Evolutionary conservation across 345 rosid genomes (phyloP), one percentile per base, ranked within the genome.

Genomic region (Crucihimalaya himalaica): DNA sequence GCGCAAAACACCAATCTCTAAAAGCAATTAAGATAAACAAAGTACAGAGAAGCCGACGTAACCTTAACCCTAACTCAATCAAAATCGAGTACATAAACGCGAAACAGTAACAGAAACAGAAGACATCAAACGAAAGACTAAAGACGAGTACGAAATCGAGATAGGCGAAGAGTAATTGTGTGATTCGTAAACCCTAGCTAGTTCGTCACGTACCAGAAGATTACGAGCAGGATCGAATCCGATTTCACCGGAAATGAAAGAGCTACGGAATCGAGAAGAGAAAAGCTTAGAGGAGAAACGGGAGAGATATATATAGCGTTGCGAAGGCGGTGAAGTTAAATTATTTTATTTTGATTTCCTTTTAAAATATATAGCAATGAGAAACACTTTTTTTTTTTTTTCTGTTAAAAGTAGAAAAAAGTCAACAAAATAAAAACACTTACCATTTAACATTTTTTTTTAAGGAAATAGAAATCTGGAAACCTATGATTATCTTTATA

Each of bases 271-370:
- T 53, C 28, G 19, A 40, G 6, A 40, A 63, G 14, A 12, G 16
- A 37, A 52, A 27, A 54, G 37, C 12, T n/a, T 52, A n/a, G 11
- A 27, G 3, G 28, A 4, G 16, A 27, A n/a, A 70, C 3, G 23
- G n/a, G 0, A 14, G 14, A 14, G 14, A 13, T 21, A 35, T 52
- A 23, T 71, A 71, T 71, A 71, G 12, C 5, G 16, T 39, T 34
- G 13, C 6, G 40, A 45, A 58, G 63, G 50, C 72, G 72, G 66
- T 74, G 40, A 72, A 55, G 29, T 48, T 20, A 9, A 10, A 9
- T 32, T 32, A 0, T 16, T 11, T 16, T 16, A 16, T 28, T 10
- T 28, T 2, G 10, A 20, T 12, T 5, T 18, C 13, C 13, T 48
- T 32, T 45, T 16, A 4, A 40, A 4, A 57, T 10, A 28, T 63